Conservation (phyloP, 2,329 filamentous ascomycete genomes). For the Periconia sp. region DNA sequence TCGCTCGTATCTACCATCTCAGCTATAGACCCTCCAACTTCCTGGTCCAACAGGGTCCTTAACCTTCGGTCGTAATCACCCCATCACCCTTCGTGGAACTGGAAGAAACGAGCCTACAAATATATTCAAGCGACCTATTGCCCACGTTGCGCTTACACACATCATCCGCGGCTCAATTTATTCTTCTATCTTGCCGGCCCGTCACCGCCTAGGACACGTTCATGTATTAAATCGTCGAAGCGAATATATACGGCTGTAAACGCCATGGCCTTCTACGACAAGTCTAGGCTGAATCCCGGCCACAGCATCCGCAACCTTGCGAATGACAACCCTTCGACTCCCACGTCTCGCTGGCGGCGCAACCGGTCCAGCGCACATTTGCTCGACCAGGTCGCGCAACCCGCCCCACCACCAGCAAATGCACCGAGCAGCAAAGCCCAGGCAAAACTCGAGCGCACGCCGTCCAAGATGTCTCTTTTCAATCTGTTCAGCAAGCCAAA, state of each 20-base stretch:
- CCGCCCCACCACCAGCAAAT: slow-evolving; percentile 13
- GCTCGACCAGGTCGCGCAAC: slow-evolving; percentile 22
- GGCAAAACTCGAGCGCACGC: slow-evolving; percentile 37
- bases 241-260: slow-evolving; percentile 20
- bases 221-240: slow-evolving; percentile 19
- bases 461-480: slow-evolving; percentile 57
- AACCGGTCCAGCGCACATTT: slow-evolving; percentile 40
- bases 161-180: slow-evolving; percentile 8
- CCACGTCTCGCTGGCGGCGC: slow-evolving; percentile 46
- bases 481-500: slow-evolving; percentile 57
- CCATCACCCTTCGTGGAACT: slow-evolving; percentile 16
- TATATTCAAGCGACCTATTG: slow-evolving; percentile 12
- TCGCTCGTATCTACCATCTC: slow-evolving; percentile 1
- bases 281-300: slow-evolving; percentile 18
- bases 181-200: neutral
- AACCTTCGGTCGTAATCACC: slow-evolving; percentile 12
- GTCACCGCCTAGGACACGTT: slow-evolving; percentile 7
- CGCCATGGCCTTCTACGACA: slow-evolving; percentile 36
- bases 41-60: neutral
- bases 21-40: neutral
- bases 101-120: slow-evolving; percentile 14
- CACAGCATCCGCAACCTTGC: slow-evolving; percentile 29
- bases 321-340: slow-evolving; percentile 24
- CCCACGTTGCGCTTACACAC: slow-evolving; percentile 7
- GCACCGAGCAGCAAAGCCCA: slow-evolving; percentile 16